These are phyloP conservation scores for Saturnispora mendoncae DNA, from an alignment of 805 yeast genomes.

Conservation along the genomic window DNA sequence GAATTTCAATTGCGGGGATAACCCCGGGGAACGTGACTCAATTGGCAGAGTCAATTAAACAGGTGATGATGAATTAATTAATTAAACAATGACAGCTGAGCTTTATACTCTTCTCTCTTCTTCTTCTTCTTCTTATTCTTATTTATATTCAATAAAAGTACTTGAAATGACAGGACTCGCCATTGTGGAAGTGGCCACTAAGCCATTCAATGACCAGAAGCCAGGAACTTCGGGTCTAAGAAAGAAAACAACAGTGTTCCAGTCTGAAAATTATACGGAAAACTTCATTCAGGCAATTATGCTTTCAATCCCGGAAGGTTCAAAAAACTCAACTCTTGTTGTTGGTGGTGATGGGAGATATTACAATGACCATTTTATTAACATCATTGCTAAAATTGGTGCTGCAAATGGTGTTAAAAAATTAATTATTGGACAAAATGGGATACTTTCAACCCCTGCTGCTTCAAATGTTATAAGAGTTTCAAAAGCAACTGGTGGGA, in stretches of 20 bases:
- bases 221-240: constrained; percentile 98
- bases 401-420: constrained; percentile 89
- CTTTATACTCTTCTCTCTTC: too few relatives aligned
- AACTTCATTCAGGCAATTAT: constrained; percentile 86
- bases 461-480: constrained; percentile 88
- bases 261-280: constrained; percentile 74
- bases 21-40: constrained; percentile 72
- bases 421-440: constrained; percentile 79
- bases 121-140: neutral
- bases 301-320: constrained; percentile 86
- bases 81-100: too few relatives aligned
- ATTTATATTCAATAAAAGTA: too few relatives aligned
- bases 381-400: constrained; percentile 70
- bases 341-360: constrained; percentile 97
- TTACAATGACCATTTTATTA: constrained; percentile 76
- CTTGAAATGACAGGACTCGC: constrained; percentile 8
- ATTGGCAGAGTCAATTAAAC: constrained; percentile 33
- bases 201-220: constrained; percentile 80
- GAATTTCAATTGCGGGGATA: constrained; percentile 86
- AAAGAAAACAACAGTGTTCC: constrained; percentile 80
- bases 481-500: constrained; percentile 74
- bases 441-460: constrained; percentile 91
- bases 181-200: constrained; percentile 42
- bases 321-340: constrained; percentile 62
- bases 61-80: neutral